Evolutionary conservation across 352 stramenopile genomes (phyloP).

Genomic region (Pythium angustatum): DNA sequence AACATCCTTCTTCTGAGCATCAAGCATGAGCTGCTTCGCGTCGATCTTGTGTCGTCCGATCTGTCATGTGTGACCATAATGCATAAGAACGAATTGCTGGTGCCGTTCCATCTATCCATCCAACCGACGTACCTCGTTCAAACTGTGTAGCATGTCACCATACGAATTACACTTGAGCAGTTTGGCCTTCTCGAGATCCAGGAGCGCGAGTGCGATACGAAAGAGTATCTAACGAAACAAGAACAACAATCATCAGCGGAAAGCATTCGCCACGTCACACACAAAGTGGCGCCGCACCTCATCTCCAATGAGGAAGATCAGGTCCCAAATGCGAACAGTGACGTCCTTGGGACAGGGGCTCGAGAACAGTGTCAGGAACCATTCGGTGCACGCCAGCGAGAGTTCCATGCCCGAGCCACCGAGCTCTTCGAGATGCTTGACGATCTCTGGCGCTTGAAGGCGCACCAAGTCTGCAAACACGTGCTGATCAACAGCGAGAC

Average conservation of each 20-base stretch:
- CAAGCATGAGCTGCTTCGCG: slow-evolving; percentile 46
- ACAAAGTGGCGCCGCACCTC: slow-evolving; percentile 49
- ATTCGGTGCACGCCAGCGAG: slow-evolving; percentile 85
- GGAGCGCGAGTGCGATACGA: slow-evolving; percentile 65
- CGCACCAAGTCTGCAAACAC: slow-evolving; percentile 86
- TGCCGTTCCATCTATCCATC: background rate
- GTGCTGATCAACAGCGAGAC: slow-evolving; percentile 85
- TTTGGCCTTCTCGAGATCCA: slow-evolving; percentile 59
- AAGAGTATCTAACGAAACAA: slow-evolving; percentile 61
- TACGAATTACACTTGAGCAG: slow-evolving; percentile 69
- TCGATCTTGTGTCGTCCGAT: slow-evolving; percentile 58
- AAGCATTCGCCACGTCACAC: no score
- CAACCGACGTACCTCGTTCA: slow-evolving; percentile 67
- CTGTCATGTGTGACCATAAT: slow-evolving; percentile 25
- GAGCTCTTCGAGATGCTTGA: slow-evolving; percentile 57
- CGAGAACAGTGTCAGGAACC: slow-evolving; percentile 87
- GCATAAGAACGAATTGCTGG: background rate
- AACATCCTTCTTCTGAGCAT: slow-evolving; percentile 62
- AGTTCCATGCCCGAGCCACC: slow-evolving; percentile 85
- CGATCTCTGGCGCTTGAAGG: slow-evolving; percentile 70
- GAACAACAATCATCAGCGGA: no score
- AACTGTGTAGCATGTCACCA: slow-evolving; percentile 73
- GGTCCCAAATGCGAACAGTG: slow-evolving; percentile 83
- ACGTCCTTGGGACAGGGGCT: slow-evolving; percentile 74
- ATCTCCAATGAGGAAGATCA: slow-evolving; percentile 80